Evolutionary conservation across 148 eudicot species (phyloP), one percentile per base, ranked within the genome.

Genomic region (Rhododendron griersonianum): DNA sequence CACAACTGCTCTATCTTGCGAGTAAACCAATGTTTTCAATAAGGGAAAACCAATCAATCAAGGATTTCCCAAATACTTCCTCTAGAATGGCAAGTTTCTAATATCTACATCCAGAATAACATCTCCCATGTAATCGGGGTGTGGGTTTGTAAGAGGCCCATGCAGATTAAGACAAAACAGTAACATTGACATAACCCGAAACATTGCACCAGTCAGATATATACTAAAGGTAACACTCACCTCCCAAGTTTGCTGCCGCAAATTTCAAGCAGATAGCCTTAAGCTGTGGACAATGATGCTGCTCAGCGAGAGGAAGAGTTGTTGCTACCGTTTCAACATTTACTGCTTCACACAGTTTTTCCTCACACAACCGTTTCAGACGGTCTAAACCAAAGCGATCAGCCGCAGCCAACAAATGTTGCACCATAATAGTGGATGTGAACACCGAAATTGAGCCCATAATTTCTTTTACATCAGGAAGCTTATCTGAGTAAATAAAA

Each of bases 371-470:
- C 55, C 87, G 89, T 86, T 94, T 96, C 91, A 96, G 86, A 82
- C 98, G 87, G 50, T 95, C 99, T 83, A 96, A 91, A 87, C 93
- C 99, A 92, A 91, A 96, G 50, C 97, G 95, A 86, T 96, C 99
- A 78, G 99, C 98, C 78, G 98, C 96, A 85, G 97, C 96, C 98
- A 96, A 93, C 65, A 96, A 87, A 91, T 96, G 96, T 89, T 96
- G 99, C 91, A 95, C 89, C 94, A 94, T 90, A 87, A 90, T 89
- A 18, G 94, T 88, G 69, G 90, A 88, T 41, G 92, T 85, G 87
- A 90, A 87, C 15, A 88, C 83, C 19, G 95, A 89, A 63, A 89
- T 88, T 85, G 95, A 89, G 71, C 92, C 95, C 88, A 86, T 85
- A 86, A 94, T 89, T 83, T 96, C 95, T 81, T 89, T 85, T 78